These are phyloP conservation scores for Flueggea neowawraea DNA, from an alignment of 441 rosid genomes.

Conservation along the genomic window DNA sequence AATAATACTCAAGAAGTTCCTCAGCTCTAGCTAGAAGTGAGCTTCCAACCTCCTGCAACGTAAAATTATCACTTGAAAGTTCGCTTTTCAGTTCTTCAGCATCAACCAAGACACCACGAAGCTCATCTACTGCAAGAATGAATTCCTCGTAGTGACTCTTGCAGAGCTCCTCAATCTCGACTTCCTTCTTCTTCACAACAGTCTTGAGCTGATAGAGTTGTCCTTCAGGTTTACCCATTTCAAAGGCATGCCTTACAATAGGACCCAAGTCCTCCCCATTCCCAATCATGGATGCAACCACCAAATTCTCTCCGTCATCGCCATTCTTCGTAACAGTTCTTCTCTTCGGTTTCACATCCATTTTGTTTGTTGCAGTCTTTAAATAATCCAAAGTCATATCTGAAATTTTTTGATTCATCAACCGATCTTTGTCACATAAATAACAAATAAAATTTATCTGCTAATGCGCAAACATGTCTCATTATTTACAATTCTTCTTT, in stretches of 20 bases:
- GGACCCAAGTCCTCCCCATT: slow-evolving; percentile 96
- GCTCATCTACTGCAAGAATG: slow-evolving; percentile 95
- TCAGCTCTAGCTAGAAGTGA: slow-evolving; percentile 76
- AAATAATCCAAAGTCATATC: too few relatives aligned
- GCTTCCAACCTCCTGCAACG: slow-evolving; percentile 89
- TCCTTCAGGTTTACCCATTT: slow-evolving; percentile 77
- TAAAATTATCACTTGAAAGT: slow-evolving; percentile 81
- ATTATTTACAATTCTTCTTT: too few relatives aligned
- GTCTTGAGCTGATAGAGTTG: slow-evolving; percentile 82
- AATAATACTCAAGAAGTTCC: slow-evolving; percentile 81
- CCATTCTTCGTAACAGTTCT: slow-evolving; percentile 77
- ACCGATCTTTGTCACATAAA: too few relatives aligned
- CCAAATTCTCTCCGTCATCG: slow-evolving; percentile 77
- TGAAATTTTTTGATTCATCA: too few relatives aligned
- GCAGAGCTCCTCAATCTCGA: slow-evolving; percentile 92
- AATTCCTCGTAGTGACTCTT: slow-evolving; percentile 96
- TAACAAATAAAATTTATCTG: too few relatives aligned
- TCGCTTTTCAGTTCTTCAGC: slow-evolving; percentile 95
- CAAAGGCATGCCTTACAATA: slow-evolving; percentile 86
- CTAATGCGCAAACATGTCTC: too few relatives aligned
- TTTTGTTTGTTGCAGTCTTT: slow-evolving; percentile 9
- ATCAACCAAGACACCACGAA: slow-evolving; percentile 94
- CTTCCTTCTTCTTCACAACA: slow-evolving; percentile 83
- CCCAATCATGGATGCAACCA: slow-evolving; percentile 73
- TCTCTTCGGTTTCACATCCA: slow-evolving; percentile 82